Evolutionary conservation across 805 yeast genomes (phyloP), one percentile per base, ranked within the genome.

Genomic region (Yarrowia osloensis): DNA sequence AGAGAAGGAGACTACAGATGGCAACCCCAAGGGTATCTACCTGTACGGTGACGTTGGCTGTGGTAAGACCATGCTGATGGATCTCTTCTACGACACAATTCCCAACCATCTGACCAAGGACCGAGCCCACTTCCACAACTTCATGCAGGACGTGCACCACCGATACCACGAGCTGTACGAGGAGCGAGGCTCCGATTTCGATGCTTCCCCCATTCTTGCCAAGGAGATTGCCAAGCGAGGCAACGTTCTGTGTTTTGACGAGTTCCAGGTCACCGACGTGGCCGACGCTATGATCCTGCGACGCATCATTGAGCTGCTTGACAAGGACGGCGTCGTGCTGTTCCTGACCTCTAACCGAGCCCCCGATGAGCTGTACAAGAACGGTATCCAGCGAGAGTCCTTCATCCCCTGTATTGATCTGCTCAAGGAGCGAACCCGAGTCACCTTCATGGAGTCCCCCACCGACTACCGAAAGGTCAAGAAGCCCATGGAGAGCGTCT

Each of bases 51-150:
- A 95, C 76, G 99, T 95, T 49, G 99, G 99, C 1, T 93, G 98
- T 77, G 99, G 99, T 4, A 94, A 95, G 75, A 95, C 99, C 8
- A 94, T 95, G 98, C 81, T 95, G 69, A 94, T 95, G 98, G 98
- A 95, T 77, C 81, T 95, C 71, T 95, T 95, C 73, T 95, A 93
- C 77, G 81, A 85, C 22, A 91, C 97, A 0, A 84, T 94, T 19
- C 98, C 98, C 0, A 63, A 77, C 0, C 90, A 89, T 74, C 80
- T 95, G 68, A 84, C 94, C 13, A 91, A 92, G 73, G 84, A 81
- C 72, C 82, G 99, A 70, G 81, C 94, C 55, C 99, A 95, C 77
- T 95, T 95, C 81, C 99, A 95, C 77, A 97, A 92, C 72, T 95
- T 95, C 77, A 95, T 95, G 98, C 98, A 95, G 75, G 85, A 86